Conservation (phyloP, 371 early-diverging fungal species). For the Zancudomyces culisetae region DNA sequence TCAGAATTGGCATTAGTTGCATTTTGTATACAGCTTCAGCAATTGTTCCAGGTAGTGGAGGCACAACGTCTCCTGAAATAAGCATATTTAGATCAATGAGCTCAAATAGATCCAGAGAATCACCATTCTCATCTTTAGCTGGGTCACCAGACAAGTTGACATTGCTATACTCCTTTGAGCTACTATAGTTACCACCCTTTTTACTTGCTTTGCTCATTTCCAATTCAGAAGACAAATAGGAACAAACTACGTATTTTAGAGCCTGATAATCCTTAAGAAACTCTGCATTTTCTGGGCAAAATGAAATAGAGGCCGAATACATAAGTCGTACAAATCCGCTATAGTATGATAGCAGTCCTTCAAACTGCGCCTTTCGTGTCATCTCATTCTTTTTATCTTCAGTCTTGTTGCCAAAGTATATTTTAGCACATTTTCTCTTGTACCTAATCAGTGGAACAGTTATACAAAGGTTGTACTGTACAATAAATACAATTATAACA, state of each 20-base stretch:
- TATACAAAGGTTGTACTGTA: not conserved
- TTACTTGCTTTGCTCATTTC: not conserved
- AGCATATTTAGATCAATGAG: not conserved
- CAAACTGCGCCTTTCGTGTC: not conserved
- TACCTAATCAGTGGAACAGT: not conserved
- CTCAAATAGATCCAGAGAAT: not conserved
- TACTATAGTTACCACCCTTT: not conserved
- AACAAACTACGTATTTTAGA: slow-evolving; percentile 1
- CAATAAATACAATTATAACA: not conserved
- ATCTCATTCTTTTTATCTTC: not conserved
- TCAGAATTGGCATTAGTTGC: not conserved
- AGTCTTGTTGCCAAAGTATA: not conserved
- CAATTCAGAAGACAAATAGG: not conserved
- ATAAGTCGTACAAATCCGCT: not conserved
- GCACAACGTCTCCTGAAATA: not conserved
- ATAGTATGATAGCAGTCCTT: not conserved
- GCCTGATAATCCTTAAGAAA: slow-evolving; percentile 1
- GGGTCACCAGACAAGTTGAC: too few species aligned
- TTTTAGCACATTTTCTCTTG: not conserved
- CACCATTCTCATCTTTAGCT: not conserved
- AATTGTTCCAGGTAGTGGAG: slow-evolving; percentile 3
- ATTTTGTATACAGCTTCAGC: slow-evolving; percentile 1
- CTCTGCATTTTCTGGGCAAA: slow-evolving; percentile 2
- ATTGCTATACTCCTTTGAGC: not conserved
- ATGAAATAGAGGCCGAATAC: not conserved